Conservation (phyloP, 148 eudicot species). For the Vaccinium corymbosum region DNA sequence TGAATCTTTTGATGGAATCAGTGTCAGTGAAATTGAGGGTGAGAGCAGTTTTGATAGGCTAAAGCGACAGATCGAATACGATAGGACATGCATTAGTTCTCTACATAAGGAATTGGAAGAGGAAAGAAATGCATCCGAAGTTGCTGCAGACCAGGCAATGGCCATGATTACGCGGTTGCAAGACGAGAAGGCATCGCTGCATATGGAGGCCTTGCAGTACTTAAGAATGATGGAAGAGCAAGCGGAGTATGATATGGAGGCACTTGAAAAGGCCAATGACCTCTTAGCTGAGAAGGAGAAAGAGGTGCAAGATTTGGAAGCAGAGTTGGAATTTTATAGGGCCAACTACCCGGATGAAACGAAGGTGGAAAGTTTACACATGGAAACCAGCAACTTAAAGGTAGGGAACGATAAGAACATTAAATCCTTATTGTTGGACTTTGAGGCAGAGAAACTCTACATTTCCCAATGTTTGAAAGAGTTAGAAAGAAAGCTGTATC, state of each 20-base stretch:
- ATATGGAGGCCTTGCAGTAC: constrained; percentile 81
- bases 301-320: constrained; percentile 67
- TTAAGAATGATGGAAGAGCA: constrained; percentile 87
- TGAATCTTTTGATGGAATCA: constrained; percentile 42
- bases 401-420: background rate
- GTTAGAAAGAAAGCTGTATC: constrained; percentile 27
- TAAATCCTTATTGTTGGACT: constrained; percentile 9
- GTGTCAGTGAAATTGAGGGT: constrained; percentile 40
- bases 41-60: constrained; percentile 41
- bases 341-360: constrained; percentile 39
- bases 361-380: constrained; percentile 19
- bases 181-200: constrained; percentile 73
- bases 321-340: constrained; percentile 49
- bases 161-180: constrained; percentile 87
- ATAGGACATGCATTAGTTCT: constrained; percentile 29
- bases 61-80: constrained; percentile 46
- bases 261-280: constrained; percentile 61
- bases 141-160: constrained; percentile 75
- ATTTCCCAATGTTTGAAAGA: constrained; percentile 31
- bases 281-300: constrained; percentile 64
- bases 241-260: constrained; percentile 72
- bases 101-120: constrained; percentile 64
- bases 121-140: constrained; percentile 68
- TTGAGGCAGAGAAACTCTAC: constrained; percentile 32
- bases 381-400: constrained; percentile 17